These are phyloP conservation scores for Nicotiana undulata DNA, from an alignment of 257 asterid genomes.

Conservation along the genomic window DNA sequence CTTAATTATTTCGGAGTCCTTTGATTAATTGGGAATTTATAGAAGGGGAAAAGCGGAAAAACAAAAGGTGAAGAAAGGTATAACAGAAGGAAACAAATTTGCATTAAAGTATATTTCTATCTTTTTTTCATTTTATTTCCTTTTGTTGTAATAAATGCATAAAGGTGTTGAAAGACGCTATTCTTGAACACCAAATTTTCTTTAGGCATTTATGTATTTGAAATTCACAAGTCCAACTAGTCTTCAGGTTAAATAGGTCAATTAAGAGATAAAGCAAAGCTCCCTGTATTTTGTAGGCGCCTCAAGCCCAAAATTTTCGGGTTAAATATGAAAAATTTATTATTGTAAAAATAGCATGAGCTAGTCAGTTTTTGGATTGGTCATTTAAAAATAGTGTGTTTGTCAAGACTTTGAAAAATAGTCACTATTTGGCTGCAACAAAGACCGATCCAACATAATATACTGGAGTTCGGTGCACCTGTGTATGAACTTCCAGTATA, in stretches of 20 bases:
- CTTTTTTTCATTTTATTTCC: background rate
- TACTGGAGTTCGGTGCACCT: too few relatives aligned
- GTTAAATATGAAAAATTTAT: too few relatives aligned
- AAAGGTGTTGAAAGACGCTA: background rate
- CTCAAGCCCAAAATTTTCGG: too few relatives aligned
- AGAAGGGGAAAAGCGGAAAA: background rate
- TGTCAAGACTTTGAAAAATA: too few relatives aligned
- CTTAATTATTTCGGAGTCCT: too few relatives aligned
- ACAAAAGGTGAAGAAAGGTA: slow-evolving; percentile 1
- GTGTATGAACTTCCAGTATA: too few relatives aligned
- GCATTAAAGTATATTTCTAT: background rate
- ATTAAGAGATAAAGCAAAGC: background rate
- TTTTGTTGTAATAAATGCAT: background rate
- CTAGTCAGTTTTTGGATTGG: too few relatives aligned
- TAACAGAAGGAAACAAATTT: background rate
- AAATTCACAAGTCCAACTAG: background rate
- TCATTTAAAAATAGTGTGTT: too few relatives aligned
- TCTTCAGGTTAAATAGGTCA: background rate
- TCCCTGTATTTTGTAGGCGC: too few relatives aligned
- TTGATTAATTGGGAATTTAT: background rate
- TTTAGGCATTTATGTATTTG: background rate
- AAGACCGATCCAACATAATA: too few relatives aligned
- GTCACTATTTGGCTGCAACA: too few relatives aligned
- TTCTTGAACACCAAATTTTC: background rate
- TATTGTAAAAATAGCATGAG: too few relatives aligned